Percentiles rank a stretch among this genome's conserved stretches.
Conservation (phyloP, 345 rosid genomes). For the Clausena lansium region DNA sequence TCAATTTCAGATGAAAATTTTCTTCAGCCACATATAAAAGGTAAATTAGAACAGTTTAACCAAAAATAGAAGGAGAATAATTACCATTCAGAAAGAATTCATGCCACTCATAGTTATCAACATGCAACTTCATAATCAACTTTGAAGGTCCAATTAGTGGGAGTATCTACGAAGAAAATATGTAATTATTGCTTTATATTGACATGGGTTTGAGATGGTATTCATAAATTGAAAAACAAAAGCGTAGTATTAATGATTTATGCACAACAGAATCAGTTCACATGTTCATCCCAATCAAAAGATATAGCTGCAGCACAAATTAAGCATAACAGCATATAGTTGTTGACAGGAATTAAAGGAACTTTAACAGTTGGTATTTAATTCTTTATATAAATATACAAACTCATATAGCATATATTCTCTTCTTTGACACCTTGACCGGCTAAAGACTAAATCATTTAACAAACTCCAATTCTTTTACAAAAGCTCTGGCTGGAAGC, state of each 20-base stretch:
- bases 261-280: not conserved
- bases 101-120: slow-evolving; percentile 73
- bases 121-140: slow-evolving; percentile 62
- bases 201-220: not conserved
- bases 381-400: not conserved
- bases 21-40: slow-evolving; percentile 12
- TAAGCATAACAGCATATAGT: not conserved
- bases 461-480: not conserved
- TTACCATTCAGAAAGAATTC: slow-evolving; percentile 86
- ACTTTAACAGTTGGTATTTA: not conserved
- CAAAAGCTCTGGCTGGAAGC: not conserved
- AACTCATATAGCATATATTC: not conserved
- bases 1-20: slow-evolving; percentile 22
- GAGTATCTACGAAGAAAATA: slow-evolving; percentile 51
- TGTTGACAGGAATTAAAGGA: not conserved
- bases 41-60: not conserved
- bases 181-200: not conserved
- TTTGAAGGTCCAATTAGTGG: slow-evolving; percentile 83
- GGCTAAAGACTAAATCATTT: not conserved
- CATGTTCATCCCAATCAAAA: slow-evolving; percentile 1
- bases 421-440: not conserved
- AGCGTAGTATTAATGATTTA: not conserved
- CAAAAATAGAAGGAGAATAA: not conserved
- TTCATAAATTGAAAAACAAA: not conserved
- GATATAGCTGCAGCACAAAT: slow-evolving; percentile 1